Evolutionary conservation across 306 rosid species (phyloP).

Genomic region (Notholithocarpus densiflorus): DNA sequence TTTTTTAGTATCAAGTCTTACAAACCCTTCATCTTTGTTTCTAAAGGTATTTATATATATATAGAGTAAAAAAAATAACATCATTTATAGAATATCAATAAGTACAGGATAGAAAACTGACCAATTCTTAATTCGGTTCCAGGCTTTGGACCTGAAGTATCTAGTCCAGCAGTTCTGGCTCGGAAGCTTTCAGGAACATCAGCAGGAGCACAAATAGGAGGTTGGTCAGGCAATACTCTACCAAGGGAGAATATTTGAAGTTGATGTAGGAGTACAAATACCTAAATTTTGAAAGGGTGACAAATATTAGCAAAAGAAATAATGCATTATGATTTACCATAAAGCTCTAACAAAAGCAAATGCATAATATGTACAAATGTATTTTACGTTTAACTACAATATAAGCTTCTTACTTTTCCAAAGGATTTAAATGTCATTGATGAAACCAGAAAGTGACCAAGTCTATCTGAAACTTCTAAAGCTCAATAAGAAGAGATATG

Average conservation of each 20-base stretch:
- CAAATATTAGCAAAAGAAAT: background rate
- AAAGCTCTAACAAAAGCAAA: background rate
- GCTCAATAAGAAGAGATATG: background rate
- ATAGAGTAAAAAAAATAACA: background rate
- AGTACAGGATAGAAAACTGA: conserved; percentile 42
- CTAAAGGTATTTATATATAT: too few species aligned
- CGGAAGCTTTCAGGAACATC: conserved; percentile 42
- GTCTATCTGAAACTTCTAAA: background rate
- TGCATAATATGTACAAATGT: background rate
- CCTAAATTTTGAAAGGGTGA: conserved; percentile 41
- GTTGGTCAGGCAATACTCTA: conserved; percentile 73
- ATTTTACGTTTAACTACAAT: background rate
- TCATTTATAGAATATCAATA: background rate
- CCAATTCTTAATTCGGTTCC: conserved; percentile 82
- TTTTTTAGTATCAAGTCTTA: too few species aligned
- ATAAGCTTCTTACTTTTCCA: background rate
- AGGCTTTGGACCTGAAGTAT: conserved; percentile 60
- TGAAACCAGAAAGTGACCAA: background rate
- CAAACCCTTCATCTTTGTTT: too few species aligned
- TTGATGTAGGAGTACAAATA: conserved; percentile 83
- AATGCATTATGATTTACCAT: background rate
- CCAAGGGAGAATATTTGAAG: conserved; percentile 81
- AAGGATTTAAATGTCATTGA: background rate
- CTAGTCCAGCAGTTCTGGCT: conserved; percentile 59
- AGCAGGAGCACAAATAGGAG: conserved; percentile 54